phyloP scores from a whole-genome alignment of 2,329 filamentous ascomycete genomes.

The Xylaria sp. region DNA sequence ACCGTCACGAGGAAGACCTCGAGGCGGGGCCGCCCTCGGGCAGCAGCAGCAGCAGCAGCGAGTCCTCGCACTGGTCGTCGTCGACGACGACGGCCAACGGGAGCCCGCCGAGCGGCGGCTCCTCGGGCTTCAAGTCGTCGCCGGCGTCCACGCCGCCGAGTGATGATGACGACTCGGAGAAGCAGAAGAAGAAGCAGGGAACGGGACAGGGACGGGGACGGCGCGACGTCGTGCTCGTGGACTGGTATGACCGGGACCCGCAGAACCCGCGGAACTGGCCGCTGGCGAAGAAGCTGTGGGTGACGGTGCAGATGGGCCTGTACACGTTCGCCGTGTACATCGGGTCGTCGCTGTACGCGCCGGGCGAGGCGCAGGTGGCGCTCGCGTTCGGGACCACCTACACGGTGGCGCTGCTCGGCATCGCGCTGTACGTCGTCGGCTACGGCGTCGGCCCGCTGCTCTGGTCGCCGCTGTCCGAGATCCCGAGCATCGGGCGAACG shows the following conservation, averaged over 20 bases:
- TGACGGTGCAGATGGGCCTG: slow-evolving; percentile 50
- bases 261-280: slow-evolving; percentile 53
- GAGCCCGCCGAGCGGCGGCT: neutral
- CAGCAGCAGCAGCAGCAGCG: too few relatives aligned
- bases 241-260: slow-evolving; percentile 28
- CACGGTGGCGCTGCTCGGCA: slow-evolving; percentile 50
- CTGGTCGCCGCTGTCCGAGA: slow-evolving; percentile 50
- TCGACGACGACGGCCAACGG: neutral
- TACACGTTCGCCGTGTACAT: slow-evolving; percentile 55
- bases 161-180: neutral
- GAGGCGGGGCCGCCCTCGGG: slow-evolving; percentile 5
- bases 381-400: slow-evolving; percentile 46
- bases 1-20: slow-evolving; percentile 17
- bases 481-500: slow-evolving; percentile 52
- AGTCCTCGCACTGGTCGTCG: neutral
- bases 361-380: slow-evolving; percentile 45
- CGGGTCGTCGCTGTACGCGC: slow-evolving; percentile 53
- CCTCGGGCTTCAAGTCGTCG: neutral
- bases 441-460: slow-evolving; percentile 52
- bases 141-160: neutral
- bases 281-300: slow-evolving; percentile 44
- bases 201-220: too few relatives aligned
- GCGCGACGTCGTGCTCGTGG: slow-evolving; percentile 15
- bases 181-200: slow-evolving; percentile 2
- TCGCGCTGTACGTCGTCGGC: slow-evolving; percentile 53